Percentiles rank a stretch among this genome's conserved stretches.
These are phyloP conservation scores for Fusarium sp. DNA, from an alignment of 2,329 filamentous ascomycete genomes.

Conservation along the genomic window DNA sequence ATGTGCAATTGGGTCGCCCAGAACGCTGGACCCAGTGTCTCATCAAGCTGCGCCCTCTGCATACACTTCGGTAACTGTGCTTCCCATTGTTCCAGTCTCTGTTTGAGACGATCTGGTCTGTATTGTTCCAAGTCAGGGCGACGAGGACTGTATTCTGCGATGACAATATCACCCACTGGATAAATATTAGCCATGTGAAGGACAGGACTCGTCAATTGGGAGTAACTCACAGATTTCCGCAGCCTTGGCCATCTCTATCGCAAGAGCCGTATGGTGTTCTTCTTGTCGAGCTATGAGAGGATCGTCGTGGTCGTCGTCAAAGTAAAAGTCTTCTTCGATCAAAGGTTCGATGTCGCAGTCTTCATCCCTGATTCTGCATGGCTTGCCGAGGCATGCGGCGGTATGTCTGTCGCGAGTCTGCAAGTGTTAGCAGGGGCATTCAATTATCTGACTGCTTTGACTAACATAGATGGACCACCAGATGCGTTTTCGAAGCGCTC, in stretches of 20 bases:
- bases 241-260: slow-evolving; percentile 10
- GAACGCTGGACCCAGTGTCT: slow-evolving; percentile 10
- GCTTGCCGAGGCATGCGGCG: slow-evolving; percentile 23
- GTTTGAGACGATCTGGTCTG: background rate
- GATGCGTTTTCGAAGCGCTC: slow-evolving; percentile 20
- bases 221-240: slow-evolving; percentile 12
- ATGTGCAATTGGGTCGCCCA: slow-evolving; percentile 28
- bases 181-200: rapidly evolving
- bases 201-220: no score
- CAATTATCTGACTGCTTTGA: rapidly evolving
- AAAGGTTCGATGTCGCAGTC: slow-evolving; percentile 31
- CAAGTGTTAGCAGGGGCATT: rapidly evolving
- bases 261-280: slow-evolving; percentile 18
- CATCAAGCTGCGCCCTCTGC: slow-evolving; percentile 1
- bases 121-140: background rate
- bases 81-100: slow-evolving; percentile 19
- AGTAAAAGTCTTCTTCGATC: slow-evolving; percentile 8
- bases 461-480: slow-evolving; percentile 38
- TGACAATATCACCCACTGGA: slow-evolving; percentile 30
- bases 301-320: slow-evolving; percentile 5
- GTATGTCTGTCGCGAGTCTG: slow-evolving; percentile 31
- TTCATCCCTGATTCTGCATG: slow-evolving; percentile 33
- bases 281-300: slow-evolving; percentile 6
- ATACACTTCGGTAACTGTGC: background rate
- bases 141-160: slow-evolving; percentile 31